These are phyloP conservation scores for Neopestalotiopsis sp. DNA, from an alignment of 2,329 filamentous ascomycete genomes.

Conservation along the genomic window DNA sequence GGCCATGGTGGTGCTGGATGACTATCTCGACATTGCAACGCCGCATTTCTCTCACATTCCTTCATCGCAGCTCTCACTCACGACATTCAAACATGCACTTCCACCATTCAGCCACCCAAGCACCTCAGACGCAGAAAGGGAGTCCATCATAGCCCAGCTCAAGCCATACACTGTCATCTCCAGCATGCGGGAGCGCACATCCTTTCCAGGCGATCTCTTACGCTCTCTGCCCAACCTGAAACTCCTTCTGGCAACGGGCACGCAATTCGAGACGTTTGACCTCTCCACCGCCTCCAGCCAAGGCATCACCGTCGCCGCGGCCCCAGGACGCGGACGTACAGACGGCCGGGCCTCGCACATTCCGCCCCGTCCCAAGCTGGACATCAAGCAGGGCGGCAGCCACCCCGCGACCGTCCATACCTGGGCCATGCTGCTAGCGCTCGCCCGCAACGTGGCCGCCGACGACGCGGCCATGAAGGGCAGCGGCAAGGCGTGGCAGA, in stretches of 20 bases:
- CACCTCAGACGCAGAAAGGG: slow-evolving; percentile 38
- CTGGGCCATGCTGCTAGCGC: slow-evolving; percentile 60
- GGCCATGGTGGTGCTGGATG: slow-evolving; percentile 1
- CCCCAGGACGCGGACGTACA: slow-evolving; percentile 42
- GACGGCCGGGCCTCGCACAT: slow-evolving; percentile 22
- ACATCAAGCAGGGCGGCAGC: slow-evolving; percentile 39
- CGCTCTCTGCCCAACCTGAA: slow-evolving; percentile 65
- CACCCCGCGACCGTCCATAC: slow-evolving; percentile 62
- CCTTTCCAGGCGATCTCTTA: slow-evolving; percentile 61
- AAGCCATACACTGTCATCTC: slow-evolving; percentile 61
- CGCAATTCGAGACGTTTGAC: slow-evolving; percentile 65
- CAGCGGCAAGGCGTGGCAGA: slow-evolving; percentile 60
- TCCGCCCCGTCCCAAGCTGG: slow-evolving; percentile 22
- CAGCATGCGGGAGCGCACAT: slow-evolving; percentile 70
- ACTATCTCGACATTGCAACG: slow-evolving; percentile 9
- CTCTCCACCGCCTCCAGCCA: slow-evolving; percentile 53
- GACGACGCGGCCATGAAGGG: slow-evolving; percentile 64
- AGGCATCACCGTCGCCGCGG: slow-evolving; percentile 58
- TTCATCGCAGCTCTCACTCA: slow-evolving; percentile 35
- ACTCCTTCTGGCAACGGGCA: slow-evolving; percentile 66
- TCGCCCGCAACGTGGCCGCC: slow-evolving; percentile 62
- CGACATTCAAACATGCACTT: slow-evolving; percentile 60
- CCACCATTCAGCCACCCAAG: slow-evolving; percentile 40
- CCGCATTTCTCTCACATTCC: slow-evolving; percentile 13
- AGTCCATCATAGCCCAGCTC: slow-evolving; percentile 58